Conservation (phyloP, 2,329 filamentous ascomycete genomes). For the Paecilomyces dactylethromorphus region DNA sequence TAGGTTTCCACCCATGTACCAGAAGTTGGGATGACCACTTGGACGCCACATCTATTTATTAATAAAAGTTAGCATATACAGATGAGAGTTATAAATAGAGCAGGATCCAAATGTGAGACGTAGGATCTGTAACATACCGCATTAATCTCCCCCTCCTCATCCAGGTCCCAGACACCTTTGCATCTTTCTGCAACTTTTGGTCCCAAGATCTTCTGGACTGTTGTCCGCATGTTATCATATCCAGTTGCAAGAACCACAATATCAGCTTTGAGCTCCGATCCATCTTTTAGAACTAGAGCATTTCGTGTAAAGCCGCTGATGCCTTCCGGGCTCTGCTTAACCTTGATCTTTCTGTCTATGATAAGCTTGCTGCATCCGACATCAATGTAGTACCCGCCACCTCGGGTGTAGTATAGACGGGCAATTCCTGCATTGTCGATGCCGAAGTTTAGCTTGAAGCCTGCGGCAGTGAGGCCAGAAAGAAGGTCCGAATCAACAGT, state of each 20-base stretch:
- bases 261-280: conserved; percentile 52
- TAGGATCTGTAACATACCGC: conserved; percentile 16
- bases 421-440: conserved; percentile 36
- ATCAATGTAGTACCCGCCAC: conserved; percentile 56
- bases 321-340: conserved; percentile 51
- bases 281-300: conserved; percentile 48
- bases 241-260: conserved; percentile 59
- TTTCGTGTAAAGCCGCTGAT: conserved; percentile 45
- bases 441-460: conserved; percentile 38
- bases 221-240: conserved; percentile 63
- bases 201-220: conserved; percentile 56
- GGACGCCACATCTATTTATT: conserved; percentile 42
- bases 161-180: conserved; percentile 55
- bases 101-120: neutral
- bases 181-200: conserved; percentile 53
- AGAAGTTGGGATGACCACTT: conserved; percentile 58
- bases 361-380: conserved; percentile 50
- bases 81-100: neutral
- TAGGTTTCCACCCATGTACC: conserved; percentile 61
- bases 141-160: conserved; percentile 51
- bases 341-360: conserved; percentile 53
- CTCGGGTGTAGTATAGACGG: conserved; percentile 40
- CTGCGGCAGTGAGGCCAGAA: conserved; percentile 41
- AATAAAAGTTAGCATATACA: neutral
- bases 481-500: conserved; percentile 38